Evolutionary conservation across 2,329 filamentous ascomycete genomes (phyloP).

Genomic region (Dendryphion nanum): DNA sequence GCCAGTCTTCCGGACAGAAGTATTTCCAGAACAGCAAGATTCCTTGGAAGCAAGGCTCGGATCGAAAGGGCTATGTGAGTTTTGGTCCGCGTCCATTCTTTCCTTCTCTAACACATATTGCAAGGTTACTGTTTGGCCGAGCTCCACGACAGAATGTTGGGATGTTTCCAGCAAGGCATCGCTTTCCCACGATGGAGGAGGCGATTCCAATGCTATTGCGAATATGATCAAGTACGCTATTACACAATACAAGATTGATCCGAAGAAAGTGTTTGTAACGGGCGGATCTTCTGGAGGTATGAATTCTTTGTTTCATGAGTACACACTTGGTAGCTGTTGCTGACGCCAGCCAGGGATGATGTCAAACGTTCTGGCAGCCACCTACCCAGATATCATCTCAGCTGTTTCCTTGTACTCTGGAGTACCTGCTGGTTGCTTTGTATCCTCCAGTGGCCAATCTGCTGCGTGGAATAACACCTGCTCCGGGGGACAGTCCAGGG

Average conservation of each 20-base stretch:
- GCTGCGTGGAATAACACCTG: slow-evolving; percentile 55
- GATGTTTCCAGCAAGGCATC: slow-evolving; percentile 56
- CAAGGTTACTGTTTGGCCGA: slow-evolving; percentile 31
- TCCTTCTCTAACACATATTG: no score
- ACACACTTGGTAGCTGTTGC: background rate
- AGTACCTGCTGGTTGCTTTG: slow-evolving; percentile 56
- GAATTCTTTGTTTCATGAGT: slow-evolving; percentile 1
- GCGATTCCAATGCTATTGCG: slow-evolving; percentile 56
- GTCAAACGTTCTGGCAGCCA: slow-evolving; percentile 49
- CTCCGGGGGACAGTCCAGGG: slow-evolving; percentile 47
- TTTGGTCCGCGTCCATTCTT: no score
- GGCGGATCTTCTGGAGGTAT: slow-evolving; percentile 50
- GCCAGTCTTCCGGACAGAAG: slow-evolving; percentile 26
- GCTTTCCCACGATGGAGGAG: slow-evolving; percentile 57
- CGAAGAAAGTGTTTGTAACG: slow-evolving; percentile 53
- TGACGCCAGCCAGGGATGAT: slow-evolving; percentile 22
- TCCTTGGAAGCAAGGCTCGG: slow-evolving; percentile 30
- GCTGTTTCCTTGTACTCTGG: slow-evolving; percentile 53
- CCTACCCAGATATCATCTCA: slow-evolving; percentile 55
- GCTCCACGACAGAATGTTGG: slow-evolving; percentile 50
- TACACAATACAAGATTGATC: slow-evolving; percentile 52
- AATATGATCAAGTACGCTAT: slow-evolving; percentile 60
- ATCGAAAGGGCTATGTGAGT: slow-evolving; percentile 29
- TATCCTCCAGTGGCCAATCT: slow-evolving; percentile 42
- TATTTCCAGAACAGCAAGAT: slow-evolving; percentile 30